A percentile compares a stretch with the other conserved stretches of the same genome.
These are phyloP conservation scores for Neocatenulostroma microsporum DNA, from an alignment of 2,329 filamentous ascomycete genomes.

Conservation along the genomic window DNA sequence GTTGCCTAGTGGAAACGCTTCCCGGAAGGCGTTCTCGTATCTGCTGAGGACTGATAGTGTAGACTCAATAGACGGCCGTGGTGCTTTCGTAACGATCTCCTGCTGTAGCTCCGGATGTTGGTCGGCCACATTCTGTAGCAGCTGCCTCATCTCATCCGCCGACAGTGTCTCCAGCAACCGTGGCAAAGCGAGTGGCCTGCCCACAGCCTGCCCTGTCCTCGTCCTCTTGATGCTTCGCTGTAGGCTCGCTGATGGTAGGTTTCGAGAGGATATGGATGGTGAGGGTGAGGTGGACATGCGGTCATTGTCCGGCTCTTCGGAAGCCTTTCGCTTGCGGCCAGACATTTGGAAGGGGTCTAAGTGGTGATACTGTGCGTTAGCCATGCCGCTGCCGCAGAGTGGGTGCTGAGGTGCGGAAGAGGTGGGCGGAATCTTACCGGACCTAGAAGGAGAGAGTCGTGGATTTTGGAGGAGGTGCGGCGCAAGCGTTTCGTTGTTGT, in stretches of 20 bases:
- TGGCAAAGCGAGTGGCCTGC: slow-evolving; percentile 57
- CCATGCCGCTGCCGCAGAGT: slow-evolving; percentile 30
- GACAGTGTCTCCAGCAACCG: slow-evolving; percentile 93
- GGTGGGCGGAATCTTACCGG: slow-evolving; percentile 41
- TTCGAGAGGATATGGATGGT: slow-evolving; percentile 62
- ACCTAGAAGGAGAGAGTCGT: slow-evolving; percentile 52
- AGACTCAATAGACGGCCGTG: slow-evolving; percentile 74
- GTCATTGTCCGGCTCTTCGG: slow-evolving; percentile 57
- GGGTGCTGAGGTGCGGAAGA: background rate
- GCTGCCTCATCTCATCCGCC: slow-evolving; percentile 69
- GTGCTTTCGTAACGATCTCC: slow-evolving; percentile 76
- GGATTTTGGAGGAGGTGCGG: slow-evolving; percentile 56
- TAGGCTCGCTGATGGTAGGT: slow-evolving; percentile 46
- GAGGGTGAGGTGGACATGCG: slow-evolving; percentile 93
- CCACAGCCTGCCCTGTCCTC: slow-evolving; percentile 57
- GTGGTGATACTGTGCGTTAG: slow-evolving; percentile 23
- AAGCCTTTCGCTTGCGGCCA: slow-evolving; percentile 77
- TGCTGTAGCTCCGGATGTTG: slow-evolving; percentile 76
- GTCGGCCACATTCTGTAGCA: slow-evolving; percentile 87
- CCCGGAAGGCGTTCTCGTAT: slow-evolving; percentile 71
- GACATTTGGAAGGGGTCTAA: slow-evolving; percentile 35
- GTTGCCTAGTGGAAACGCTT: slow-evolving; percentile 76
- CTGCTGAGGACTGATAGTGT: slow-evolving; percentile 71
- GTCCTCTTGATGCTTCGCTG: slow-evolving; percentile 60
- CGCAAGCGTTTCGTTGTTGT: slow-evolving; percentile 50